phyloP scores from a whole-genome alignment of 1,139 yeast species.

The Candida sp. region DNA sequence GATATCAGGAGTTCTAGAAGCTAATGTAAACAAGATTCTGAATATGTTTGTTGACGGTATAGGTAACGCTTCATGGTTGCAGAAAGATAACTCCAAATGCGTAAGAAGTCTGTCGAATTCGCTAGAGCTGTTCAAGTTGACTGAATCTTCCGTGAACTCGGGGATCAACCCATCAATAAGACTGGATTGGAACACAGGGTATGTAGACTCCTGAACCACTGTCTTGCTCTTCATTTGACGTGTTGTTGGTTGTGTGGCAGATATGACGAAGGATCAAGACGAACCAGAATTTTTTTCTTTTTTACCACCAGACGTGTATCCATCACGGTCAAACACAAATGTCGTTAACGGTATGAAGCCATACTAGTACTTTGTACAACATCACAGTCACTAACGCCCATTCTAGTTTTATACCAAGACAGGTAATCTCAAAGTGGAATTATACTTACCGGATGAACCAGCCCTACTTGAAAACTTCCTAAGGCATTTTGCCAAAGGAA shows the following conservation, averaged over 20 bases:
- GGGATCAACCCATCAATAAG: slow-evolving; percentile 28
- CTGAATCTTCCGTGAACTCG: slow-evolving; percentile 21
- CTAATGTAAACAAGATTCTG: slow-evolving; percentile 35
- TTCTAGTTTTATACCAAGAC: slow-evolving; percentile 22
- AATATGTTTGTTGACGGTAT: slow-evolving; percentile 30
- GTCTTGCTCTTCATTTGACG: background rate
- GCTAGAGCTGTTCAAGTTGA: slow-evolving; percentile 22
- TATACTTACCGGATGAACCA: slow-evolving; percentile 15
- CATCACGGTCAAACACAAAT: slow-evolving; percentile 6
- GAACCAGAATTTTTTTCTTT: no score
- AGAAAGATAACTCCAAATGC: slow-evolving; percentile 26
- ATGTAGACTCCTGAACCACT: background rate
- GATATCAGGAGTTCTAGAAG: slow-evolving; percentile 27
- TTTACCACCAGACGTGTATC: background rate
- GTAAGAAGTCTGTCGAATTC: slow-evolving; percentile 35
- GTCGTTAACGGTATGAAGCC: slow-evolving; percentile 21
- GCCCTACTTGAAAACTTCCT: slow-evolving; percentile 24
- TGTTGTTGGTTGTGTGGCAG: background rate
- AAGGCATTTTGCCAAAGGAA: slow-evolving; percentile 53
- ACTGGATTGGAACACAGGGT: slow-evolving; percentile 18
- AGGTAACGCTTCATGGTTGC: slow-evolving; percentile 7
- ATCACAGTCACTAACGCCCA: background rate
- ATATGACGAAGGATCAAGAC: no score
- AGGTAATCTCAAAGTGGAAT: slow-evolving; percentile 23
- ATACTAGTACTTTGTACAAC: background rate